Conservation (phyloP, 2,329 filamentous ascomycete species). For the Cladosporium phlei region DNA sequence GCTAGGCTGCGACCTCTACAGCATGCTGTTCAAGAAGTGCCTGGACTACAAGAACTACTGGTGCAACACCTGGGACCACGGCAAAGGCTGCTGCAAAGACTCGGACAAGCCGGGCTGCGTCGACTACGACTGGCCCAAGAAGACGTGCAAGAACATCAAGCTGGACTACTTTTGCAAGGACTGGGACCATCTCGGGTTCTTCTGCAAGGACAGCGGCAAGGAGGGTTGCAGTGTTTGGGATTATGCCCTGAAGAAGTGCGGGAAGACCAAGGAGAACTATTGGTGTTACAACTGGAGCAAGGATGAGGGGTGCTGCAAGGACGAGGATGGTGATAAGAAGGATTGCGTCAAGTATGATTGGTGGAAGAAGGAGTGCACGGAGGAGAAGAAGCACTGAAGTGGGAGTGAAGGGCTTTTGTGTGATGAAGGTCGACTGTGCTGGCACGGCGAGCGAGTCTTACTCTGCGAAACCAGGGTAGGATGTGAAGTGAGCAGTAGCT, state of each 20-base stretch:
- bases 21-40: conserved; percentile 1
- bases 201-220: conserved; percentile 25
- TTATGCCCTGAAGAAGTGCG: neutral
- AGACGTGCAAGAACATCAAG: neutral
- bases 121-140: conserved; percentile 2
- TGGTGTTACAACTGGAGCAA: conserved; percentile 6
- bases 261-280: conserved; percentile 2
- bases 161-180: conserved; percentile 6
- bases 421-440: neutral
- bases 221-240: conserved; percentile 13
- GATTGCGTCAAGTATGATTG: conserved; percentile 3
- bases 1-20: conserved; percentile 2
- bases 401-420: neutral
- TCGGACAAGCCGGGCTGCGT: conserved; percentile 1
- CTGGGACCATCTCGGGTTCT: conserved; percentile 12
- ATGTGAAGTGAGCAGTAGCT: conserved; percentile 6
- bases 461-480: conserved; percentile 3
- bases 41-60: conserved; percentile 4
- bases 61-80: conserved; percentile 1
- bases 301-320: conserved; percentile 1
- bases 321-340: conserved; percentile 2
- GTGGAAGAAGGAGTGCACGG: neutral
- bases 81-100: conserved; percentile 4
- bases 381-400: conserved; percentile 4
- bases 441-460: neutral